These are phyloP conservation scores for Saccharomycopsis microspora DNA, from an alignment of 805 yeast genomes.

Conservation along the genomic window DNA sequence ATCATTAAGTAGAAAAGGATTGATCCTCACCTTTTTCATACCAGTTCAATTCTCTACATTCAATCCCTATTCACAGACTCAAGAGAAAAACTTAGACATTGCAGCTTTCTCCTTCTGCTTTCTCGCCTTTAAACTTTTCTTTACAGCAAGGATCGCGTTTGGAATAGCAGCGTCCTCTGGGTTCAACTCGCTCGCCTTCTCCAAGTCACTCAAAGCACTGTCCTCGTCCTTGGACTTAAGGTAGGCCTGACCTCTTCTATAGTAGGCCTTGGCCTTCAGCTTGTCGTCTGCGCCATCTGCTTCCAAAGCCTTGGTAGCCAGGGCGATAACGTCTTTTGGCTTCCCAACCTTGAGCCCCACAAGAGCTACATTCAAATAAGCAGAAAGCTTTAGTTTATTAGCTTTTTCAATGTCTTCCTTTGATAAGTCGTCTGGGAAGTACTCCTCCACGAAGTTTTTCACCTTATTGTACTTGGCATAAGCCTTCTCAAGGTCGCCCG, in stretches of 20 bases:
- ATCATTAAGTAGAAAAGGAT: too few relatives aligned
- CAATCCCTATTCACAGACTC: background rate
- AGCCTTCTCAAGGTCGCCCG: slow-evolving; percentile 45
- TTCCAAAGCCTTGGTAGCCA: slow-evolving; percentile 58
- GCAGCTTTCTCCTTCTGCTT: slow-evolving; percentile 64
- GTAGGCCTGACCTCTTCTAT: slow-evolving; percentile 75
- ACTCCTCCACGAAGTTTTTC: slow-evolving; percentile 53
- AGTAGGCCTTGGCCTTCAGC: slow-evolving; percentile 74
- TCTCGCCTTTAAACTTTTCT: slow-evolving; percentile 37
- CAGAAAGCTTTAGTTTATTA: slow-evolving; percentile 47
- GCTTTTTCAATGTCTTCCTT: slow-evolving; percentile 40
- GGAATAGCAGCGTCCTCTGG: slow-evolving; percentile 66
- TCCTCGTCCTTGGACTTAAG: slow-evolving; percentile 54
- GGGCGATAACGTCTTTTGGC: slow-evolving; percentile 40
- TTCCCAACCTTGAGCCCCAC: slow-evolving; percentile 55
- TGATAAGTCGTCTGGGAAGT: slow-evolving; percentile 57
- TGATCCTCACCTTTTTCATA: background rate
- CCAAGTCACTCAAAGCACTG: slow-evolving; percentile 53
- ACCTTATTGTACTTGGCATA: slow-evolving; percentile 66
- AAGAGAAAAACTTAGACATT: slow-evolving; percentile 53
- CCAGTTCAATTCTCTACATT: background rate
- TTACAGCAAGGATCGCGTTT: slow-evolving; percentile 52
- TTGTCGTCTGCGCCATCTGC: slow-evolving; percentile 47
- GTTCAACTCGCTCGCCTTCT: slow-evolving; percentile 48
- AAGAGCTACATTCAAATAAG: slow-evolving; percentile 63